Percentiles rank a stretch among this genome's conserved stretches.
These are phyloP conservation scores for Phytophthora niederhauseri DNA, from an alignment of 352 stramenopile species.

Conservation along the genomic window DNA sequence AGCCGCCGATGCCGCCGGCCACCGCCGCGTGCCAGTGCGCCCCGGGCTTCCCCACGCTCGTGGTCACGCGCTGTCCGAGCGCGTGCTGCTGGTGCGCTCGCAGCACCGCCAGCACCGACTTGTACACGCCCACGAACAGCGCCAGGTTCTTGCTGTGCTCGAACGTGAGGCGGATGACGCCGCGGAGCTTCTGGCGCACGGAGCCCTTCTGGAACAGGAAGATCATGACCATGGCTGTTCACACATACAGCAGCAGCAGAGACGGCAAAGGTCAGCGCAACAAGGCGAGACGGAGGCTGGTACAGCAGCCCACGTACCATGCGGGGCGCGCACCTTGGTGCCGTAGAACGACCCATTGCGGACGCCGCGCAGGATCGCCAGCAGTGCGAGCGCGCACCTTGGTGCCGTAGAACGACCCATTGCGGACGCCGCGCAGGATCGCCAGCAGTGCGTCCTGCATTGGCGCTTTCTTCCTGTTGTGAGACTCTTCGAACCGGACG, in stretches of 20 bases:
- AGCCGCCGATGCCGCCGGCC: constrained; percentile 75
- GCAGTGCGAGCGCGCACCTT: constrained; percentile 78
- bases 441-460: constrained; percentile 68
- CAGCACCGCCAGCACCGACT: constrained; percentile 69
- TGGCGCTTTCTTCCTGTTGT: constrained; percentile 18
- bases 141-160: constrained; percentile 91
- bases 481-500: background rate
- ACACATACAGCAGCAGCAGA: background rate
- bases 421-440: constrained; percentile 82
- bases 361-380: constrained; percentile 80
- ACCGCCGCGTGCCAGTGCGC: constrained; percentile 81
- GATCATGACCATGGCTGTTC: constrained; percentile 90
- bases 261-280: constrained; percentile 1
- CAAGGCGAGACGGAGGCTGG: background rate
- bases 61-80: constrained; percentile 35
- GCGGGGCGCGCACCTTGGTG: constrained; percentile 88
- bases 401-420: constrained; percentile 90
- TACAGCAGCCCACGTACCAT: constrained; percentile 52
- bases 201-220: constrained; percentile 87
- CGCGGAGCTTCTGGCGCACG: constrained; percentile 75
- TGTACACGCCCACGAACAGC: constrained; percentile 90
- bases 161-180: constrained; percentile 79
- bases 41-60: constrained; percentile 66
- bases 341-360: constrained; percentile 91
- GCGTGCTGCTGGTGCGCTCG: constrained; percentile 61